phyloP scores from a whole-genome alignment of 257 asterid species.

The Petrea volubilis region DNA sequence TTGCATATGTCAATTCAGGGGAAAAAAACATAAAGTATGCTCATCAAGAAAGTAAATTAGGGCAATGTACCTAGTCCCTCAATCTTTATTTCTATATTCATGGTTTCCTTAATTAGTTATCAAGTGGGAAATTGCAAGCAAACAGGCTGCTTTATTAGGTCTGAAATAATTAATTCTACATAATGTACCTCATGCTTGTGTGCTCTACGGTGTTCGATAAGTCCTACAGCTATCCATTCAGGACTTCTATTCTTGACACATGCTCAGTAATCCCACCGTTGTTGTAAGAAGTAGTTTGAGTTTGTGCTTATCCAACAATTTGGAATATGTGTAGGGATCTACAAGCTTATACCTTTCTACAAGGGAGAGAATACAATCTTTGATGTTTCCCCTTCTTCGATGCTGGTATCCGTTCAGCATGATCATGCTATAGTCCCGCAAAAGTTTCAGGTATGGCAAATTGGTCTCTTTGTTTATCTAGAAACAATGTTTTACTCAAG shows the following conservation, averaged over 20 bases:
- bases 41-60: not conserved
- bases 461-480: conserved; percentile 25
- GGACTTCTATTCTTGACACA: conserved; percentile 13
- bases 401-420: conserved; percentile 70
- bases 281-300: not conserved
- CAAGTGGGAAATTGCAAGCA: not conserved
- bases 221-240: not conserved
- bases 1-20: not conserved
- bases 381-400: conserved; percentile 94
- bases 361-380: conserved; percentile 95
- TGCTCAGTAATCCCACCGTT: conserved; percentile 10
- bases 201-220: conserved; percentile 10
- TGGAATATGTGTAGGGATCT: conserved; percentile 55
- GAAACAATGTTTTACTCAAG: conserved; percentile 10
- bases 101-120: not conserved
- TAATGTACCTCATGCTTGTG: conserved; percentile 1
- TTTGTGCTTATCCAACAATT: conserved; percentile 24
- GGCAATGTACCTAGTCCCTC: not conserved
- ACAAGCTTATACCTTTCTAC: conserved; percentile 91
- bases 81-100: not conserved
- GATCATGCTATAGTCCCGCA: conserved; percentile 70
- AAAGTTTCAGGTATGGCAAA: conserved; percentile 79
- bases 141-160: not conserved
- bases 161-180: not conserved
- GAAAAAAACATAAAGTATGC: not conserved